A percentile compares a stretch with the other conserved stretches of the same genome.
Conservation (phyloP, 2,329 filamentous ascomycete genomes). For the Achaetomium macrosporum region DNA sequence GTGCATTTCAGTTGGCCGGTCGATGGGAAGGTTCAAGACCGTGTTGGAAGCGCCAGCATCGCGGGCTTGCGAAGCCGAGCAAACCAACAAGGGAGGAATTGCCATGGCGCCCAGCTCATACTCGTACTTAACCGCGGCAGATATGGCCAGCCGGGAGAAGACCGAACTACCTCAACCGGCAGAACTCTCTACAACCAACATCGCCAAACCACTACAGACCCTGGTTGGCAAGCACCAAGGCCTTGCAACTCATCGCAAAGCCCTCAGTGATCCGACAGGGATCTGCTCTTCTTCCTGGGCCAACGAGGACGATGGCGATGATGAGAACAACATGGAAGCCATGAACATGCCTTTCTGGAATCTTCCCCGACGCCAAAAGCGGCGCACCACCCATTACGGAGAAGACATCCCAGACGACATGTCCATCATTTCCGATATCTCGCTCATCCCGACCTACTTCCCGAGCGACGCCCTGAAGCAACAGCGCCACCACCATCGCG, state of each 20-base stretch:
- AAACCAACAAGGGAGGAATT: neutral
- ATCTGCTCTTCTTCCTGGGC: neutral
- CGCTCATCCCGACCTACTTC: conserved; percentile 21
- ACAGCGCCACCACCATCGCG: conserved; percentile 5
- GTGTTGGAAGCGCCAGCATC: neutral
- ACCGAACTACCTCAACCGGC: too few species aligned
- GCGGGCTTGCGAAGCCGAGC: neutral
- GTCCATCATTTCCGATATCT: conserved; percentile 19
- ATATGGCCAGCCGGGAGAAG: neutral
- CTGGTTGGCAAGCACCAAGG: neutral
- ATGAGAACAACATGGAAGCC: conserved; percentile 7
- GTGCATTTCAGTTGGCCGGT: conserved; percentile 19
- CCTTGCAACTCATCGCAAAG: neutral
- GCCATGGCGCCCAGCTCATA: neutral
- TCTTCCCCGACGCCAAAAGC: conserved; percentile 2
- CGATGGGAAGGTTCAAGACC: conserved; percentile 1
- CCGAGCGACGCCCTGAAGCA: conserved; percentile 16
- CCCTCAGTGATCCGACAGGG: neutral
- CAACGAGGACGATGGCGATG: neutral
- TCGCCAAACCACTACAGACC: neutral
- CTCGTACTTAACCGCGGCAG: neutral
- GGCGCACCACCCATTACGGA: neutral
- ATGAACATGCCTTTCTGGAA: conserved; percentile 20
- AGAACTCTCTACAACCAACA: neutral
- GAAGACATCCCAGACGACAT: conserved; percentile 16